Evolutionary conservation across 768 basidiomycete species (phyloP).

Genomic region (Macrolepiota albuminosa): DNA sequence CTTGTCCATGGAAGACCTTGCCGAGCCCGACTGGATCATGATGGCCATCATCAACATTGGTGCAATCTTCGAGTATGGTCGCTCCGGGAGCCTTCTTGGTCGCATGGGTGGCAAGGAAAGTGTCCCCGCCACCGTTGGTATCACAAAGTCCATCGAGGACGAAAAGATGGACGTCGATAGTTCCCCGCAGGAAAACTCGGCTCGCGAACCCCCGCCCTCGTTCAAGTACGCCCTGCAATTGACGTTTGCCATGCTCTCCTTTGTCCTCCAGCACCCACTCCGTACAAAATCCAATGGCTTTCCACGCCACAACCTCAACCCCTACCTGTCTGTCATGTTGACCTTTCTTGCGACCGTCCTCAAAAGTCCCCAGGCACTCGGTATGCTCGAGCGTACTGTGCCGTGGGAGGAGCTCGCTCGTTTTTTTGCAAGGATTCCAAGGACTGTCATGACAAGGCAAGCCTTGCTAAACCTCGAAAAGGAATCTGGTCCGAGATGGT

Average conservation of each 20-base stretch:
- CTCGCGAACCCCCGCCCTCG: constrained; percentile 49
- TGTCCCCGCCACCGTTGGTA: constrained; percentile 22
- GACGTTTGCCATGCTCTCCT: constrained; percentile 70
- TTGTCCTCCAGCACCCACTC: constrained; percentile 60
- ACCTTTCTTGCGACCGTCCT: constrained; percentile 84
- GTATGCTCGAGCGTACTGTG: constrained; percentile 66
- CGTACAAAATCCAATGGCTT: constrained; percentile 52
- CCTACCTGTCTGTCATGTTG: constrained; percentile 81
- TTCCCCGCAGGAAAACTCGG: constrained; percentile 19
- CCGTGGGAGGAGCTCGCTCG: constrained; percentile 78
- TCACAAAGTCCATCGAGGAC: constrained; percentile 33
- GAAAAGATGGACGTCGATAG: constrained; percentile 62
- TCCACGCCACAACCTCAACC: constrained; percentile 59
- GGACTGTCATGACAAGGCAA: constrained; percentile 43
- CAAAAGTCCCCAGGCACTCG: constrained; percentile 57
- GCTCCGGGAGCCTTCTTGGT: constrained; percentile 63
- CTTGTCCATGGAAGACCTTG: constrained; percentile 73
- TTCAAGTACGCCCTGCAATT: constrained; percentile 77
- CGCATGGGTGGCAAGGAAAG: constrained; percentile 55
- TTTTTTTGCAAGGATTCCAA: constrained; percentile 59
- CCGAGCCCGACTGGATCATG: constrained; percentile 93
- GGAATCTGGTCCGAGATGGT: constrained; percentile 42
- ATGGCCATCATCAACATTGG: constrained; percentile 87
- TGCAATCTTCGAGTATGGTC: constrained; percentile 85
- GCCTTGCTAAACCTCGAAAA: constrained; percentile 19